phyloP scores from a whole-genome alignment of 73 alveolate genomes.

The Tetrahymena malaccensis region DNA sequence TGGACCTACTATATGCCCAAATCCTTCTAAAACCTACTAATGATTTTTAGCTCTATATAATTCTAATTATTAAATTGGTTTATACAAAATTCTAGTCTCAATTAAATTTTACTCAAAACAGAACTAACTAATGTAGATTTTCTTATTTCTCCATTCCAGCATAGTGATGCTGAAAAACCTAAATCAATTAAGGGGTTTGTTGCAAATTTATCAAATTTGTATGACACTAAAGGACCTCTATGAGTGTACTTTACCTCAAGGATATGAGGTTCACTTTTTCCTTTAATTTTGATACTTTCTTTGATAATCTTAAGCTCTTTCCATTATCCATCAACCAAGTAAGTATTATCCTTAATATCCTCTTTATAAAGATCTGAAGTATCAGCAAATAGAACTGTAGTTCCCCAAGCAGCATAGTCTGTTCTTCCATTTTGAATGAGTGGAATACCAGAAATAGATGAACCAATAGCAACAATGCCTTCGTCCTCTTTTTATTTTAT shows the following conservation, averaged over 20 bases:
- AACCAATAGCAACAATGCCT: constrained; percentile 49
- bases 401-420: constrained; percentile 68
- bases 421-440: constrained; percentile 66
- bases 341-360: constrained; percentile 57
- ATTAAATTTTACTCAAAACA: background rate
- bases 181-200: constrained; percentile 24
- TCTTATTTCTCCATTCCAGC: background rate
- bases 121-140: background rate
- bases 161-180: background rate
- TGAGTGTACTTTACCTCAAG: constrained; percentile 65
- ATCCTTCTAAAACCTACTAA: background rate
- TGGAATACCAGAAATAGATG: constrained; percentile 80
- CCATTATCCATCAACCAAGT: constrained; percentile 76
- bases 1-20: background rate
- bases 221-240: constrained; percentile 75
- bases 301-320: constrained; percentile 34
- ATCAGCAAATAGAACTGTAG: constrained; percentile 76
- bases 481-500: background rate
- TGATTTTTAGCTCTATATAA: background rate
- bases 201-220: constrained; percentile 15
- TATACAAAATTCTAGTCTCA: background rate
- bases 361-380: constrained; percentile 78
- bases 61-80: background rate
- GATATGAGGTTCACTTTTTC: constrained; percentile 44
- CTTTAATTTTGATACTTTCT: constrained; percentile 76